Evolutionary conservation across 306 rosid species (phyloP).

Genomic region (Cyamopsis tetragonoloba): DNA sequence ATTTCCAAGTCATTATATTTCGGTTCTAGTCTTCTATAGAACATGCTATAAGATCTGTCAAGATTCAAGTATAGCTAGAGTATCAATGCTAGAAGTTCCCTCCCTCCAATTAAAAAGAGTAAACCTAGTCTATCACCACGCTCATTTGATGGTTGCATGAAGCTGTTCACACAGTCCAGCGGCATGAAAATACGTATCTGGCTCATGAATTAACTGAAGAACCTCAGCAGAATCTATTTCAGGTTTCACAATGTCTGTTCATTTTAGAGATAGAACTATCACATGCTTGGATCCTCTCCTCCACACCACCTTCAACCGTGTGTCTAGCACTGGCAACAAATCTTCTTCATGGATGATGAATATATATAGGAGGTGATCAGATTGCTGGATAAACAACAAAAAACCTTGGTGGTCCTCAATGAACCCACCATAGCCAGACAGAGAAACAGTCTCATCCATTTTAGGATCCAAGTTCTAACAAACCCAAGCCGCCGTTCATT

Average conservation of each 20-base stretch:
- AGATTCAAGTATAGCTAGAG: neutral
- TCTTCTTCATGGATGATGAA: neutral
- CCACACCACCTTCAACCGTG: neutral
- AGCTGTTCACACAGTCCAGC: neutral
- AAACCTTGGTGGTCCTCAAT: neutral
- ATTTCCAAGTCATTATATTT: constrained; percentile 3
- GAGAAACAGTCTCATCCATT: neutral
- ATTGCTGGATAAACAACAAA: neutral
- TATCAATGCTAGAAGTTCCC: neutral
- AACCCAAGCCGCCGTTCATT: neutral
- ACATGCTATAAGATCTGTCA: neutral
- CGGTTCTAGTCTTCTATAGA: neutral
- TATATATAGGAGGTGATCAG: neutral
- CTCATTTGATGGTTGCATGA: constrained; percentile 4
- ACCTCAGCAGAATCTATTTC: neutral
- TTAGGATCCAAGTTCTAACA: neutral
- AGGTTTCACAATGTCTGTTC: neutral
- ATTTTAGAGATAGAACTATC: neutral
- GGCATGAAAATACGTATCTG: neutral
- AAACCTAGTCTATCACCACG: neutral
- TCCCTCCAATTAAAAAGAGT: neutral
- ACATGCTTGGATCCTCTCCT: neutral
- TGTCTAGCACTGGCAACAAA: neutral
- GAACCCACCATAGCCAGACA: neutral
- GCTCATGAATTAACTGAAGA: constrained; percentile 2